phyloP scores from a whole-genome alignment of 768 basidiomycete species.

The Pleurotus tuber-regium region DNA sequence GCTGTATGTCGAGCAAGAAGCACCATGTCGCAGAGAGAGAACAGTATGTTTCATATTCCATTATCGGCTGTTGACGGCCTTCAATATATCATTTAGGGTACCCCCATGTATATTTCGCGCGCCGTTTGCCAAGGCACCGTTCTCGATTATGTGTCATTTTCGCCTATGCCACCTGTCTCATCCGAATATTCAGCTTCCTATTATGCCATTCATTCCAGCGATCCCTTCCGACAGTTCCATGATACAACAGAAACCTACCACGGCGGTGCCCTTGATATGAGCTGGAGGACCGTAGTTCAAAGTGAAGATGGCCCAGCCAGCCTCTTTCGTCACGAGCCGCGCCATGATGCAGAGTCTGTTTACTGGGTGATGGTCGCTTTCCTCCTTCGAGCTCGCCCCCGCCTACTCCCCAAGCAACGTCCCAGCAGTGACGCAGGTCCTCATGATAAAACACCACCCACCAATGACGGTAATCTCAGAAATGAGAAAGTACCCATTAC shows the following conservation, averaged over 20 bases:
- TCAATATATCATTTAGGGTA: too few relatives aligned
- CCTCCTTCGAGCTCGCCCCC: not conserved
- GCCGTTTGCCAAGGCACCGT: not conserved
- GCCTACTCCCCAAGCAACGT: too few relatives aligned
- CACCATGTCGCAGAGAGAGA: too few relatives aligned
- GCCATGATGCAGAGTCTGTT: slow-evolving; percentile 8
- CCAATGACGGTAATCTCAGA: too few relatives aligned
- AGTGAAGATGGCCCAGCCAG: too few relatives aligned
- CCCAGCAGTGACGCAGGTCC: too few relatives aligned
- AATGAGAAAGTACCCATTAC: too few relatives aligned
- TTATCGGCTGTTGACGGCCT: too few relatives aligned
- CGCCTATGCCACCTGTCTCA: not conserved
- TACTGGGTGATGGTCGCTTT: slow-evolving; percentile 4
- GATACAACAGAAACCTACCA: not conserved
- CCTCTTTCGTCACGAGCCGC: not conserved
- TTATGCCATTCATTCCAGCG: not conserved
- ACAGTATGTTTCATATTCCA: too few relatives aligned
- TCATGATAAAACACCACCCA: too few relatives aligned
- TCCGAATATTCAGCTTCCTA: not conserved
- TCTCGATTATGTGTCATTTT: not conserved
- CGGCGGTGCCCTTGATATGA: not conserved
- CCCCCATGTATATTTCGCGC: not conserved
- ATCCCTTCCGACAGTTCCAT: not conserved
- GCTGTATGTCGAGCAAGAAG: too few relatives aligned
- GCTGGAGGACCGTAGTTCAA: not conserved